phyloP scores from a whole-genome alignment of 2,329 filamentous ascomycete species.

The Arthrobotrys iridis region DNA sequence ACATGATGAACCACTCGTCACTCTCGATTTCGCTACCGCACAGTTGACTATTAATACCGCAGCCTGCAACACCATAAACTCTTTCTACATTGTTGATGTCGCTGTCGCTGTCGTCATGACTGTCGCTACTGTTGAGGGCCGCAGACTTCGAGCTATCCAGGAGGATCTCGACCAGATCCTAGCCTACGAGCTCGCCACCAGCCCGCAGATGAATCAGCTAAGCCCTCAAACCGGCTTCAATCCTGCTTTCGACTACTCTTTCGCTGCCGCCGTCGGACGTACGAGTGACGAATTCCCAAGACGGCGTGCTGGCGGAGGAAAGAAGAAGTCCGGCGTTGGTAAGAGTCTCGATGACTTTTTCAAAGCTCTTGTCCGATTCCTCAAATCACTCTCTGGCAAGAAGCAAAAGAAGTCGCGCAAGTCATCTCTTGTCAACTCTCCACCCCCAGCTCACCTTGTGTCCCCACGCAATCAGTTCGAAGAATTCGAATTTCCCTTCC shows the following conservation, averaged over 20 bases:
- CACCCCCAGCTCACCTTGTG: background rate
- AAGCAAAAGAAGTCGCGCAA: constrained; percentile 45
- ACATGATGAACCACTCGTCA: constrained; percentile 56
- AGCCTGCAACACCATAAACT: constrained; percentile 56
- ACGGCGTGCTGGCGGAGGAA: background rate
- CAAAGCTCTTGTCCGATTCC: constrained; percentile 38
- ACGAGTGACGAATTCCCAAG: constrained; percentile 22
- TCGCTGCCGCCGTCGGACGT: constrained; percentile 45
- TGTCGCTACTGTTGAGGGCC: constrained; percentile 58
- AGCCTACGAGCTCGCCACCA: constrained; percentile 48
- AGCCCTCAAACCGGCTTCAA: constrained; percentile 41
- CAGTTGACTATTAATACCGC: constrained; percentile 56
- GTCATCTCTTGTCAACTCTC: constrained; percentile 18
- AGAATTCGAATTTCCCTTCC: constrained; percentile 50
- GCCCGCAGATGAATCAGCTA: constrained; percentile 34
- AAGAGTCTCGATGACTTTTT: constrained; percentile 31
- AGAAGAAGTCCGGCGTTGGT: constrained; percentile 41
- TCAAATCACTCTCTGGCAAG: constrained; percentile 41
- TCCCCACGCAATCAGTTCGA: constrained; percentile 18
- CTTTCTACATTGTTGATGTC: constrained; percentile 59
- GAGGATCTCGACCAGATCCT: constrained; percentile 53
- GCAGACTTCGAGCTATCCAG: constrained; percentile 54
- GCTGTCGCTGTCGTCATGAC: constrained; percentile 58
- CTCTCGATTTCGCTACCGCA: constrained; percentile 56
- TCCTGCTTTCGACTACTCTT: constrained; percentile 46